phyloP scores from a whole-genome alignment of 768 basidiomycete genomes.

The Collybia sp. region DNA sequence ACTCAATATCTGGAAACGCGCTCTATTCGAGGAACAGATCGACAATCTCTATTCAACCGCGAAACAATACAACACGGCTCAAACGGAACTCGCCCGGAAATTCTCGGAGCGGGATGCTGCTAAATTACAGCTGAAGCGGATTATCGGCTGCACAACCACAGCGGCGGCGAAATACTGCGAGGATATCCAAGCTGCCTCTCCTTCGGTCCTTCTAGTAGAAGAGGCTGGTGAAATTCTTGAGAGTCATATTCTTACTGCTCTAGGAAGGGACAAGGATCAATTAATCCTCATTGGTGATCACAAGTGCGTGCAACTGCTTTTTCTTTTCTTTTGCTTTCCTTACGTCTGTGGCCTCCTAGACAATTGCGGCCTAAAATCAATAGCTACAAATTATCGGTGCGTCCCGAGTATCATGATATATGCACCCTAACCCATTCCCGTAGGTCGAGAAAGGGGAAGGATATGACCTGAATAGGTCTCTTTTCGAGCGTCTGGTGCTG shows the following conservation, averaged over 20 bases:
- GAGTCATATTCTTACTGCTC: slow-evolving; percentile 58
- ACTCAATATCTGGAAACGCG: slow-evolving; percentile 27
- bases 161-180: slow-evolving; percentile 58
- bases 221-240: slow-evolving; percentile 74
- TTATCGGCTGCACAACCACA: slow-evolving; percentile 68
- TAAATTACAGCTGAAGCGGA: slow-evolving; percentile 39
- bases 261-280: slow-evolving; percentile 40
- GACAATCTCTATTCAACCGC: slow-evolving; percentile 26
- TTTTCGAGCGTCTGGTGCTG: slow-evolving; percentile 66
- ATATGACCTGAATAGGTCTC: slow-evolving; percentile 59
- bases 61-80: slow-evolving; percentile 34
- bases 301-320: slow-evolving; percentile 39
- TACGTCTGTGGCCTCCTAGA: slow-evolving; percentile 24
- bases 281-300: slow-evolving; percentile 71
- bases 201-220: slow-evolving; percentile 59
- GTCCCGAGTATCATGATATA: neutral
- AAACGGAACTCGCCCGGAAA: slow-evolving; percentile 28
- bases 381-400: slow-evolving; percentile 50
- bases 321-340: neutral
- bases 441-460: slow-evolving; percentile 59
- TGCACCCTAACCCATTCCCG: neutral
- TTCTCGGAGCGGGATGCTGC: slow-evolving; percentile 26
- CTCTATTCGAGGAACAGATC: slow-evolving; percentile 28
- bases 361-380: slow-evolving; percentile 74
- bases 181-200: slow-evolving; percentile 38